Evolutionary conservation across 208 protist genomes (phyloP).

Genomic region (Phytomonas sp.): DNA sequence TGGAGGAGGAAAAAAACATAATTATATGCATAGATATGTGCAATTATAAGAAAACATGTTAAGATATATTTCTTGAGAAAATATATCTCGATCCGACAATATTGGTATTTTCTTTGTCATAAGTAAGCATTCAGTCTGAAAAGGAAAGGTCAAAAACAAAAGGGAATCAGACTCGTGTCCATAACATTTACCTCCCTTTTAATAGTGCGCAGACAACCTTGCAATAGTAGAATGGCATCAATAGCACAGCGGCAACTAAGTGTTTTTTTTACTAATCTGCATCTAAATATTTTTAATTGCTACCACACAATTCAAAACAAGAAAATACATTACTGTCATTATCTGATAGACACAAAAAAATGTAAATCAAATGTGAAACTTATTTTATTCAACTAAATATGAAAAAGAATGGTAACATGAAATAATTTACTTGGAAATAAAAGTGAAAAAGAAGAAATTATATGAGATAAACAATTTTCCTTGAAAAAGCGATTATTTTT

Average conservation of each 20-base stretch:
- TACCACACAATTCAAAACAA: neutral
- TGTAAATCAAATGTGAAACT: neutral
- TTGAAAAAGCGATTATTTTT: neutral
- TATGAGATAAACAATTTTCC: neutral
- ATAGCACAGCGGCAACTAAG: neutral
- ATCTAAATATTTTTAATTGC: neutral
- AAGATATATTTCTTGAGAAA: neutral
- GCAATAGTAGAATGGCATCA: neutral
- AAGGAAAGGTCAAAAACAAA: neutral
- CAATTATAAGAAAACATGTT: neutral
- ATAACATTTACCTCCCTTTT: neutral
- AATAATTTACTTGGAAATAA: neutral
- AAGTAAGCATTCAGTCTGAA: neutral
- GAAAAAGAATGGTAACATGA: neutral
- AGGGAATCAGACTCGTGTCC: neutral
- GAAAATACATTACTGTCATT: neutral
- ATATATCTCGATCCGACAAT: neutral
- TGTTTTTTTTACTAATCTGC: neutral
- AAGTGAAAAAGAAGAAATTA: neutral
- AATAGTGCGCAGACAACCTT: neutral
- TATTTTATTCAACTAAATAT: neutral
- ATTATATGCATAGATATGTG: neutral
- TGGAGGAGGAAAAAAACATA: slow-evolving; percentile 5
- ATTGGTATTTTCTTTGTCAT: neutral
- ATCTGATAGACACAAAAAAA: neutral